Conservation (phyloP, 768 basidiomycete genomes). For the Leccinum fibrillosum region DNA sequence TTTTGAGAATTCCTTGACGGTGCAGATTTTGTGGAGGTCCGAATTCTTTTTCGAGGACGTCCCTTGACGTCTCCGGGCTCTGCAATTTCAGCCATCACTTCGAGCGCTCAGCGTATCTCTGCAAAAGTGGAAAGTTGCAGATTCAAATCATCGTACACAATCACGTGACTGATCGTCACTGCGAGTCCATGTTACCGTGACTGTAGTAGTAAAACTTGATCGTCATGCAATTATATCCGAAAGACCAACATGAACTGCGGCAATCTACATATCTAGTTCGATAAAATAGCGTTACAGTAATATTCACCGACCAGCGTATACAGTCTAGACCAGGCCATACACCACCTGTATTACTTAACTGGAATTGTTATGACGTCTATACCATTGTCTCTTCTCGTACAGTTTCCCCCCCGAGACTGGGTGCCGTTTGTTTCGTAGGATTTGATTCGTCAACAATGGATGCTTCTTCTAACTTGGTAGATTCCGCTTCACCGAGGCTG, state of each 20-base stretch:
- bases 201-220: background rate
- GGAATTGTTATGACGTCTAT: background rate
- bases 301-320: background rate
- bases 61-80: constrained; percentile 13
- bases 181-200: too few species aligned
- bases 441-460: background rate
- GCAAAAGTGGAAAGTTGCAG: background rate
- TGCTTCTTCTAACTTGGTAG: background rate
- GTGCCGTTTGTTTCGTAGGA: background rate
- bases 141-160: background rate
- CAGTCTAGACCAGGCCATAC: background rate
- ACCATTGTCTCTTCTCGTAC: background rate
- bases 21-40: constrained; percentile 8
- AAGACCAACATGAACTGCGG: background rate
- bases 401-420: background rate
- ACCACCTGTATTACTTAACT: background rate
- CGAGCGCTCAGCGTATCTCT: background rate
- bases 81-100: constrained; percentile 18
- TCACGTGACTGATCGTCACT: constrained; percentile 14
- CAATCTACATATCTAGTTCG: background rate
- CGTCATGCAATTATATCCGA: background rate
- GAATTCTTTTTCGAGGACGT: constrained; percentile 26
- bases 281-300: background rate
- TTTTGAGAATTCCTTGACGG: constrained; percentile 5
- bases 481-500: background rate